phyloP scores from a whole-genome alignment of 2,329 filamentous ascomycete species.

The Hirsutella thompsonii region DNA sequence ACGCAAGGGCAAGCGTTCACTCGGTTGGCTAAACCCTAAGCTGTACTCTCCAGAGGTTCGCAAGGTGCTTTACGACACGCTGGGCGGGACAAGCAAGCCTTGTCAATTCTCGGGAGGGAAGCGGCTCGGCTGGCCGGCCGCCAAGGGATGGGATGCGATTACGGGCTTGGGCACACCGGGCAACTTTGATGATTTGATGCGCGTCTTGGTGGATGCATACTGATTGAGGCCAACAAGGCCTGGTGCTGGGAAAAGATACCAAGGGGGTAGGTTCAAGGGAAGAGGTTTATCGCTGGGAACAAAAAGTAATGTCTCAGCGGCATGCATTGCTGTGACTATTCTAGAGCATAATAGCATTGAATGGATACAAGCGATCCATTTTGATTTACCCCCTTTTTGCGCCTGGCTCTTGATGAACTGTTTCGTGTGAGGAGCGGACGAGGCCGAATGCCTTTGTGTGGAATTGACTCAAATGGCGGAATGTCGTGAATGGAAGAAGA shows the following conservation, averaged over 20 bases:
- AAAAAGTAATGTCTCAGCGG: no score
- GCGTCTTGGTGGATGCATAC: conserved; percentile 16
- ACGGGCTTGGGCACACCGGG: conserved; percentile 36
- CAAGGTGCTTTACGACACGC: conserved; percentile 26
- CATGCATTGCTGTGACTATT: no score
- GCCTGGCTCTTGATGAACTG: no score
- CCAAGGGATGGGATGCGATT: conserved; percentile 31
- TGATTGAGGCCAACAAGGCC: background rate
- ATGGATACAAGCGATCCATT: no score
- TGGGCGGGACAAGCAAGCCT: conserved; percentile 23
- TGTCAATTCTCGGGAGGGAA: conserved; percentile 23
- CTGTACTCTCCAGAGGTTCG: conserved; percentile 28
- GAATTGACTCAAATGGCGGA: no score
- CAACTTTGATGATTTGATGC: conserved; percentile 25
- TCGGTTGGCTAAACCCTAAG: conserved; percentile 41
- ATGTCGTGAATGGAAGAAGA: no score
- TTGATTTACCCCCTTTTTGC: no score
- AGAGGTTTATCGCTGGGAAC: no score
- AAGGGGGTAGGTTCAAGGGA: background rate
- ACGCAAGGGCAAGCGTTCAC: conserved; percentile 28
- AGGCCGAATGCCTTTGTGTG: no score
- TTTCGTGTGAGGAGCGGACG: no score
- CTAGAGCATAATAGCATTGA: no score
- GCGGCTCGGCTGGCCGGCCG: conserved; percentile 28
- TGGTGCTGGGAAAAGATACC: background rate